These are phyloP conservation scores for Rhodotorula toruloides DNA, from an alignment of 768 basidiomycete genomes.

Conservation along the genomic window DNA sequence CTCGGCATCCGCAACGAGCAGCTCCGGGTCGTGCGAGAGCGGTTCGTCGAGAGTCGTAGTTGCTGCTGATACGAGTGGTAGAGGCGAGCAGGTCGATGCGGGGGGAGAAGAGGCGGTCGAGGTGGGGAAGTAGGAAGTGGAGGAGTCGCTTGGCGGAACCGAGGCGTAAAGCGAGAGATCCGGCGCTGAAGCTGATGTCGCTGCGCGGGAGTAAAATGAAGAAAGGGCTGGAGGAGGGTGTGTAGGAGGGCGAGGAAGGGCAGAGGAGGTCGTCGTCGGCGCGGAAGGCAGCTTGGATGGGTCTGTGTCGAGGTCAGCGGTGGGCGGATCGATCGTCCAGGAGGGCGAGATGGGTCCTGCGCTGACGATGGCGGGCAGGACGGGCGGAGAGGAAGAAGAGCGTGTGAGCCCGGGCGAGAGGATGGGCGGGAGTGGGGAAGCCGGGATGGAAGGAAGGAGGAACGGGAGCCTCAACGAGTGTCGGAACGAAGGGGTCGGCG, in stretches of 20 bases:
- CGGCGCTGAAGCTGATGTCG: constrained; percentile 10
- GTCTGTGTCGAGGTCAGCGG: constrained; percentile 12
- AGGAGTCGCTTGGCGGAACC: constrained; percentile 6
- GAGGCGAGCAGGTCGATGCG: background rate
- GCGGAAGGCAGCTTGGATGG: too few relatives aligned
- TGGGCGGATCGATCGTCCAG: constrained; percentile 4
- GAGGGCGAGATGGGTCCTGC: constrained; percentile 9
- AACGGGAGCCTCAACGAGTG: constrained; percentile 19
- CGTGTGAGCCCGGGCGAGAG: constrained; percentile 15
- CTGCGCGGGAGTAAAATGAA: background rate
- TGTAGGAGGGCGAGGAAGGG: too few relatives aligned
- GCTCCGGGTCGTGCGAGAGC: constrained; percentile 1
- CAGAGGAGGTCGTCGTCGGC: too few relatives aligned
- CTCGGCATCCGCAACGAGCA: constrained; percentile 11
- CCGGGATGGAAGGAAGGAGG: constrained; percentile 30
- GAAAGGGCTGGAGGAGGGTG: background rate
- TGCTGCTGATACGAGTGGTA: background rate
- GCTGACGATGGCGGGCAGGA: constrained; percentile 9
- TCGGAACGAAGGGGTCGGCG: constrained; percentile 4
- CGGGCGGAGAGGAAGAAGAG: constrained; percentile 25
- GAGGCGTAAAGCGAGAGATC: constrained; percentile 19
- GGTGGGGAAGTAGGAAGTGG: background rate
- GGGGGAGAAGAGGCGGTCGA: background rate
- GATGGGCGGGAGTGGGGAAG: constrained; percentile 22
- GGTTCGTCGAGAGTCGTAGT: background rate